Conservation (phyloP, 345 rosid species). For the Acer saccharum region DNA sequence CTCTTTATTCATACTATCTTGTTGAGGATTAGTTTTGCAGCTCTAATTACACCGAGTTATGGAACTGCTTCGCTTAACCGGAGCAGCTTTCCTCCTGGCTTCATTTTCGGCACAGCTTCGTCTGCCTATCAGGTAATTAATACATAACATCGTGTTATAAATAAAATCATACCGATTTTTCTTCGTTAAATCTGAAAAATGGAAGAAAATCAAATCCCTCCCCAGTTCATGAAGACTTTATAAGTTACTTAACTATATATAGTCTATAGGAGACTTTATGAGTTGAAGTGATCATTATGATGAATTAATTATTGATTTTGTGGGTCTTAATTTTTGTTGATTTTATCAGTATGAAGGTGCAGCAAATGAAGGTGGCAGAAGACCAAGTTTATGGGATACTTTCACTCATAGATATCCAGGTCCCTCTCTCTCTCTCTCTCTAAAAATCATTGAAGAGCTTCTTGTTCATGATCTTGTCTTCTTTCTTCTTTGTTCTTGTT, state of each 20-base stretch:
- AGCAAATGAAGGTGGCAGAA: slow-evolving; percentile 32
- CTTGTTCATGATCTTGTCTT: neutral
- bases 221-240: neutral
- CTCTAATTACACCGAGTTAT: neutral
- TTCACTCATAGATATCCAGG: slow-evolving; percentile 49
- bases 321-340: slow-evolving; percentile 19
- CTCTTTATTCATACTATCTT: neutral
- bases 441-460: too few relatives aligned
- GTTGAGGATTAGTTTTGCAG: neutral
- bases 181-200: neutral
- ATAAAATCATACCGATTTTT: neutral
- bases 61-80: slow-evolving; percentile 21
- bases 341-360: slow-evolving; percentile 47
- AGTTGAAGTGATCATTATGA: neutral
- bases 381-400: slow-evolving; percentile 45
- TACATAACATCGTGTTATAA: neutral
- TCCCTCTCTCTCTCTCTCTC: slow-evolving; percentile 5
- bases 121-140: slow-evolving; percentile 40
- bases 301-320: neutral
- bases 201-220: neutral
- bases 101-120: slow-evolving; percentile 51
- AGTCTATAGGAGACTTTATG: too few relatives aligned
- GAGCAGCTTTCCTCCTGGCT: slow-evolving; percentile 34
- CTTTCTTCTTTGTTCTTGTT: too few relatives aligned
- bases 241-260: too few relatives aligned